These are phyloP conservation scores for Puccinia horiana DNA, from an alignment of 1,284 basidiomycete genomes.

Conservation along the genomic window DNA sequence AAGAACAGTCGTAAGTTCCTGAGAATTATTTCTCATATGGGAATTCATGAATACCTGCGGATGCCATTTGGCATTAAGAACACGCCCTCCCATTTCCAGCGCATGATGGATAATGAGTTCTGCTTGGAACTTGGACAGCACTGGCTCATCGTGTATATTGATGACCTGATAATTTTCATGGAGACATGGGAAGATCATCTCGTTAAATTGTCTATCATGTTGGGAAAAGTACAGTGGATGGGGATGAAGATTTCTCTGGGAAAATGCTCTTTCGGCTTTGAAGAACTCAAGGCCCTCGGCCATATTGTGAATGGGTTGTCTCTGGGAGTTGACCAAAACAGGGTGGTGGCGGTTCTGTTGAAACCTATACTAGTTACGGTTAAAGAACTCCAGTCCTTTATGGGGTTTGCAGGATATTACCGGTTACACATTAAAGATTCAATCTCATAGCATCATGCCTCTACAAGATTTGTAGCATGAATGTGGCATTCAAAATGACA, in stretches of 20 bases:
- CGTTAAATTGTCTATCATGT: neutral
- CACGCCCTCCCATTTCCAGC: conserved; percentile 9
- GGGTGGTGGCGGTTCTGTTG: neutral
- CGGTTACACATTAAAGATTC: neutral
- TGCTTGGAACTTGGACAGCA: neutral
- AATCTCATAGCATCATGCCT: neutral
- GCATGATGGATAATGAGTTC: conserved; percentile 12
- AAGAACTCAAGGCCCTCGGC: neutral
- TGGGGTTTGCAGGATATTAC: conserved; percentile 21
- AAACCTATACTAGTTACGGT: neutral
- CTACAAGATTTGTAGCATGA: neutral
- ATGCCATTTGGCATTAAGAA: conserved; percentile 33
- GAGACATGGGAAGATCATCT: neutral
- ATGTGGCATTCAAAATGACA: neutral
- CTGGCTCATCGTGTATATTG: conserved; percentile 4
- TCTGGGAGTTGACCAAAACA: neutral
- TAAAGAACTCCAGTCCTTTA: neutral
- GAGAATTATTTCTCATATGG: neutral
- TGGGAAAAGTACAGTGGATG: neutral
- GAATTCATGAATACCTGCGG: neutral
- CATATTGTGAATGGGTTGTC: neutral
- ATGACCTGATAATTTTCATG: conserved; percentile 11
- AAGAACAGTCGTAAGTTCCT: neutral
- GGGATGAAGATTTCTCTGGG: conserved; percentile 8
- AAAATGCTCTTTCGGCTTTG: neutral